Conservation (phyloP, 2,329 filamentous ascomycete genomes). For the Ophiostoma quercus region DNA sequence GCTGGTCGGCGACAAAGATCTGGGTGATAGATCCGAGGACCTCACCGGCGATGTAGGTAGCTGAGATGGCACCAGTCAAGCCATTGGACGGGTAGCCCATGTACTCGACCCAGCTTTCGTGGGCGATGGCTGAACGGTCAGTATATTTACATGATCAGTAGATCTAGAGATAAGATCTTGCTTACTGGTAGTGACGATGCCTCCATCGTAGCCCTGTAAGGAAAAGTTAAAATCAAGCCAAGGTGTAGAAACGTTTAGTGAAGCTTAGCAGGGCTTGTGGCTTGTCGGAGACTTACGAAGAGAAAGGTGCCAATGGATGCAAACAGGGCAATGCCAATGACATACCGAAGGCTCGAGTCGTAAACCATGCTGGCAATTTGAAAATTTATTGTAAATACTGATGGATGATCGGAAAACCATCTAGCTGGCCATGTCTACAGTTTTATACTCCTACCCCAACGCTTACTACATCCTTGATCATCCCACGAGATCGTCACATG, state of each 20-base stretch:
- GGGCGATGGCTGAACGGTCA: constrained; percentile 44
- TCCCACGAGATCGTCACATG: neutral
- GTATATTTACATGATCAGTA: neutral
- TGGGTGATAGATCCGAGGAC: constrained; percentile 50
- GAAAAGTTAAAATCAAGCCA: neutral
- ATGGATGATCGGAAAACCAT: neutral
- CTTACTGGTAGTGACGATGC: constrained; percentile 30
- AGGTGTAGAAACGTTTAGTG: neutral
- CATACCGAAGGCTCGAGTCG: constrained; percentile 5
- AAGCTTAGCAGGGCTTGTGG: neutral
- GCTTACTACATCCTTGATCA: neutral
- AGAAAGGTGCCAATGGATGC: constrained; percentile 56
- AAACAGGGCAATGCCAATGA: constrained; percentile 34
- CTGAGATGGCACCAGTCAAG: constrained; percentile 51
- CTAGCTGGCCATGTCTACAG: neutral
- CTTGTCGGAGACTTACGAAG: constrained; percentile 41
- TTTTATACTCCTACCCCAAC: neutral
- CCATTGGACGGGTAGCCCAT: constrained; percentile 52
- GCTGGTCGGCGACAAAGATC: constrained; percentile 48
- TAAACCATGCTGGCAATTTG: neutral
- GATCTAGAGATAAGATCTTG: neutral
- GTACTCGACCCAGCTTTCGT: constrained; percentile 55
- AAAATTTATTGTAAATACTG: neutral
- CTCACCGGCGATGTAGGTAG: constrained; percentile 57
- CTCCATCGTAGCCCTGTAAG: constrained; percentile 14